phyloP scores from a whole-genome alignment of 495 filamentous ascomycete species.

The Trichoderma gamsii region DNA sequence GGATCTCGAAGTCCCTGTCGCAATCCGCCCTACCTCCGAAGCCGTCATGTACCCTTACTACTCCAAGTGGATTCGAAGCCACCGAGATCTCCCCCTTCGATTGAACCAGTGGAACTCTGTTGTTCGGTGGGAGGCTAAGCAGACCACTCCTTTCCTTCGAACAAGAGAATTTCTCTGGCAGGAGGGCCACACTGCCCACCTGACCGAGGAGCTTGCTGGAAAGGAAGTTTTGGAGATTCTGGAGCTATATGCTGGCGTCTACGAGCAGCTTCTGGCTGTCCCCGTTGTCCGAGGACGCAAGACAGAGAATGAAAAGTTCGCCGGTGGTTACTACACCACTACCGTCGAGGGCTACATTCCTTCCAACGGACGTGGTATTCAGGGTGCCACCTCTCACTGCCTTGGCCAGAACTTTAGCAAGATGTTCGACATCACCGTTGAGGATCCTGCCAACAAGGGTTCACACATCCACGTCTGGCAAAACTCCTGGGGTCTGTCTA shows the following conservation, averaged over 20 bases:
- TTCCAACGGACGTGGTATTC: conserved; percentile 89
- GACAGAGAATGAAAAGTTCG: conserved; percentile 94
- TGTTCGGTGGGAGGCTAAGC: conserved; percentile 97
- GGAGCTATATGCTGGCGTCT: conserved; percentile 85
- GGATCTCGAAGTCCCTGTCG: conserved; percentile 88
- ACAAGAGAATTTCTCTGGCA: conserved; percentile 97
- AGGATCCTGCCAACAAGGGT: conserved; percentile 78
- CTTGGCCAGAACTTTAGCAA: conserved; percentile 96
- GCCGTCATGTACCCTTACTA: conserved; percentile 95
- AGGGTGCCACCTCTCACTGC: conserved; percentile 89
- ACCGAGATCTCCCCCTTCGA: conserved; percentile 85
- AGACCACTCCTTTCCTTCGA: conserved; percentile 89
- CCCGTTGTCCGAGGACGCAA: conserved; percentile 88
- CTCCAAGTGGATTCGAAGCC: conserved; percentile 89
- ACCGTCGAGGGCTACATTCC: conserved; percentile 95
- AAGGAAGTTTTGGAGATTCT: conserved; percentile 87
- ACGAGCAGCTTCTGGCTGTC: conserved; percentile 87
- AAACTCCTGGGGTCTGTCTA: conserved; percentile 97
- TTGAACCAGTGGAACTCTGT: conserved; percentile 99
- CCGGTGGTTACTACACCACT: conserved; percentile 90
- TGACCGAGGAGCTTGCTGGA: conserved; percentile 68
- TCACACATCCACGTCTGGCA: conserved; percentile 88
- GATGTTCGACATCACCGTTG: conserved; percentile 97
- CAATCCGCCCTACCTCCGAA: conserved; percentile 92
- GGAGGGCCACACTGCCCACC: conserved; percentile 93